Base-by-base conservation (phyloP, 495 filamentous ascomycete genomes). In the Saxophila tyrrhenica region DNA sequence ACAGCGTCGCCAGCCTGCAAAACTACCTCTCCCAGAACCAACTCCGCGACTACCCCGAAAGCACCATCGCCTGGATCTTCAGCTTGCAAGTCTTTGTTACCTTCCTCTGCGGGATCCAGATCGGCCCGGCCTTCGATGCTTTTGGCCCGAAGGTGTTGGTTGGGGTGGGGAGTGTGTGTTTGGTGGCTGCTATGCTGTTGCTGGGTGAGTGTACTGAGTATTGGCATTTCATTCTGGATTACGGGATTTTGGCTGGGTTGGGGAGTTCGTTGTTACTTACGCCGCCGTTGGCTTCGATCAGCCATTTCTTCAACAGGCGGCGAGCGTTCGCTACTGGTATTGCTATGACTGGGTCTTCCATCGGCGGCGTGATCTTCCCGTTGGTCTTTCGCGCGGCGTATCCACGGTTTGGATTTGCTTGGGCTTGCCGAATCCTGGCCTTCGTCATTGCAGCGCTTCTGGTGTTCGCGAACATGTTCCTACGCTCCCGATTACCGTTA, bases 51-150 rank as follows among this genome's bases (percentile, higher is more conserved):
- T 75, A 82, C 66, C 72, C 61, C 32, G 64, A 75, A 5, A 72
- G 75, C 10, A 73, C 79, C 53, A 76, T 85, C 21, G 80, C 80
- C 39, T 85, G 80, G 82, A 80, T 85, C 54, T 76, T 79, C 21
- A 77, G 76, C 22, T 62, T 80, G 1, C 77, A 84, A 23, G 69
- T 80, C 22, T 86, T 84, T 53, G 69, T 84, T 21, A 77, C 79
- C 16, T 75, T 82, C 32, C 81, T 84, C 52, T 69, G 78, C 10
- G 81, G 81, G 10, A 76, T 84, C 5, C 81, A 84, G 61, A 74
- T 83, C 41, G 82, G 82, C 1, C 81, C 82, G n/a, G 57, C 84
- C 2, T 86, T 86, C 52, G 82, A 86, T 60, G 70, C 72, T 1
- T 74, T 78, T 52, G 82, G 81, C 0, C 75, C 80, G 1, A 66